These are phyloP conservation scores for Suillus bovinus DNA, from an alignment of 768 basidiomycete species.

Conservation along the genomic window DNA sequence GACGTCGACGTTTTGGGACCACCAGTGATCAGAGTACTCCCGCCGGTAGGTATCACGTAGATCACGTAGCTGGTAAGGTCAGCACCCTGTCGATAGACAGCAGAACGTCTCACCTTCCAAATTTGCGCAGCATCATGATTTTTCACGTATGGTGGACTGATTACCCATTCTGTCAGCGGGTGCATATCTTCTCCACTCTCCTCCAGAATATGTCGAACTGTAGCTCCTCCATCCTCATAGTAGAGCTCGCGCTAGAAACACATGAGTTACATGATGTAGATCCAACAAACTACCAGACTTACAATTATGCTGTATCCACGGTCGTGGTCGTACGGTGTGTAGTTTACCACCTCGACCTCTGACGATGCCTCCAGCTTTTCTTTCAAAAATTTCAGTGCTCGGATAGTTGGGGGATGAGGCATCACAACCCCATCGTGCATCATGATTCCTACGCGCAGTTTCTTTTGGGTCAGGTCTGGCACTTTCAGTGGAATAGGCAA, in stretches of 20 bases:
- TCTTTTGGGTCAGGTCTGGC: slow-evolving; percentile 26
- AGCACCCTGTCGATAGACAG: slow-evolving; percentile 19
- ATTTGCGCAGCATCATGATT: slow-evolving; percentile 24
- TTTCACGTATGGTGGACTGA: slow-evolving; percentile 27
- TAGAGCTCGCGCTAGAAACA: slow-evolving; percentile 35
- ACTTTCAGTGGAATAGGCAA: slow-evolving; percentile 31
- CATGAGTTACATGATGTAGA: not conserved
- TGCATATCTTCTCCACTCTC: slow-evolving; percentile 36
- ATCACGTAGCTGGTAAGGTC: slow-evolving; percentile 24
- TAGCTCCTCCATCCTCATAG: slow-evolving; percentile 40
- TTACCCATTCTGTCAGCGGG: slow-evolving; percentile 39
- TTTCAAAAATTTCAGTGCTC: slow-evolving; percentile 40
- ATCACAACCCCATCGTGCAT: slow-evolving; percentile 38
- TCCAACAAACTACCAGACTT: slow-evolving; percentile 10
- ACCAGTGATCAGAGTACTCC: slow-evolving; percentile 39
- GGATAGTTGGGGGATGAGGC: slow-evolving; percentile 42
- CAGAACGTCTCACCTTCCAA: slow-evolving; percentile 31
- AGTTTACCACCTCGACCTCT: slow-evolving; percentile 38
- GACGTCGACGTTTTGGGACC: slow-evolving; percentile 38
- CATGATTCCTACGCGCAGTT: slow-evolving; percentile 34
- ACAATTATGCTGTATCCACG: slow-evolving; percentile 37
- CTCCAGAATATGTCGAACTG: slow-evolving; percentile 20
- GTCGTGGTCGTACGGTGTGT: slow-evolving; percentile 36
- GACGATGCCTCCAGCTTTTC: slow-evolving; percentile 35
- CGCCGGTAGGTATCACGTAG: slow-evolving; percentile 36